phyloP scores from a whole-genome alignment of 2,329 filamentous ascomycete species.

The Fusarium sp. region DNA sequence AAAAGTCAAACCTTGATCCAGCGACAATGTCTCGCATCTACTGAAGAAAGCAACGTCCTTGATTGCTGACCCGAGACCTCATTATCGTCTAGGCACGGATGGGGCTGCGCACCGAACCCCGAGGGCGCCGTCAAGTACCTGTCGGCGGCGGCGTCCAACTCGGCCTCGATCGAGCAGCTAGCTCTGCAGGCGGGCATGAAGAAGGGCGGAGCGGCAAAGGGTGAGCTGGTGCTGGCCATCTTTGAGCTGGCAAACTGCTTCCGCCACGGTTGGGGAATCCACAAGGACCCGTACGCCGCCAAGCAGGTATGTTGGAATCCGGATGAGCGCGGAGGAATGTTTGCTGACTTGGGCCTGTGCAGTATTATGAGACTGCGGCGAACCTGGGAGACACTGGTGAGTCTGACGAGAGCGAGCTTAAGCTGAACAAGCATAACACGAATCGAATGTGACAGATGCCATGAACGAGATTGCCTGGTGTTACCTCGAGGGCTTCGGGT shows the following conservation, averaged over 20 bases:
- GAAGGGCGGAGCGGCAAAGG: slow-evolving; percentile 94
- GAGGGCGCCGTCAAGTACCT: slow-evolving; percentile 84
- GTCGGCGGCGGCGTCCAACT: slow-evolving; percentile 88
- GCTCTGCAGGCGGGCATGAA: slow-evolving; percentile 89
- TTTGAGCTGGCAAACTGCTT: slow-evolving; percentile 95
- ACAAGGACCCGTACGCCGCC: slow-evolving; percentile 86
- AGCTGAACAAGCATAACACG: slow-evolving; percentile 15
- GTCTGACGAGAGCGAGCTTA: slow-evolving; percentile 36
- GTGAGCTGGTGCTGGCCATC: slow-evolving; percentile 94
- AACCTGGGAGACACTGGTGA: slow-evolving; percentile 89
- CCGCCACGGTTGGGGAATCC: slow-evolving; percentile 92
- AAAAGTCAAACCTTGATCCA: slow-evolving; percentile 15
- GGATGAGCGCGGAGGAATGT: background rate
- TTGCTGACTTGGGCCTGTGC: slow-evolving; percentile 34
- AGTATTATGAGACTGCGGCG: slow-evolving; percentile 98
- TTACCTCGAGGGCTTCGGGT: slow-evolving; percentile 95
- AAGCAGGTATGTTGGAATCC: slow-evolving; percentile 64
- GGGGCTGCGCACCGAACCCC: slow-evolving; percentile 83
- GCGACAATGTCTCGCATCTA: background rate
- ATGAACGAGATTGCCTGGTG: slow-evolving; percentile 99
- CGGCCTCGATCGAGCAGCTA: slow-evolving; percentile 84
- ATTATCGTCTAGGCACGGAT: slow-evolving; percentile 76
- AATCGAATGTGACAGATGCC: slow-evolving; percentile 72
- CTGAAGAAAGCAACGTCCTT: background rate
- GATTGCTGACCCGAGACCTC: slow-evolving; percentile 27